Percentiles rank a stretch among this genome's conserved stretches.
Evolutionary conservation across 306 rosid genomes (phyloP).

Genomic region (Corylus avellana): DNA sequence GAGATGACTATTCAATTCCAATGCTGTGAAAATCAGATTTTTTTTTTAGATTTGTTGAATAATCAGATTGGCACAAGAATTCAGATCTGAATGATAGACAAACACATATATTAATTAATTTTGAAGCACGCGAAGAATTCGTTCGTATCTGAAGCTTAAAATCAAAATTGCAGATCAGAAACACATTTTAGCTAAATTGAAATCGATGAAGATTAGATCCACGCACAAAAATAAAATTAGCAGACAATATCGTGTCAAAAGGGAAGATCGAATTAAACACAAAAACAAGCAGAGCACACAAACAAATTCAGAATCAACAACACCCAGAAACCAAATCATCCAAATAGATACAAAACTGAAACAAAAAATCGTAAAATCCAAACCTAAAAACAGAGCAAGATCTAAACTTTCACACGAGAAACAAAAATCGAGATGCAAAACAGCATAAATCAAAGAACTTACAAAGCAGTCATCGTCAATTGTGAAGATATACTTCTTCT

Average conservation of each 20-base stretch:
- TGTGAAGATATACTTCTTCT: constrained; percentile 88
- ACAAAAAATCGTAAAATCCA: not conserved
- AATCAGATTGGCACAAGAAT: not conserved
- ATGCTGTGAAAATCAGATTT: not conserved
- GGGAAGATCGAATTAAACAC: not conserved
- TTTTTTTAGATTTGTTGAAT: not conserved
- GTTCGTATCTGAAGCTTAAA: not conserved
- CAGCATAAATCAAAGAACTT: constrained; percentile 23
- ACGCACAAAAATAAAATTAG: not conserved
- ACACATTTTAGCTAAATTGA: not conserved
- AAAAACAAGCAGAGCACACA: not conserved
- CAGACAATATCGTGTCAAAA: not conserved
- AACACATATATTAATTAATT: not conserved
- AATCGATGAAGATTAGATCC: not conserved
- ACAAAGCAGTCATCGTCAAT: constrained; percentile 95
- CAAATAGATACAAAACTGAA: not conserved
- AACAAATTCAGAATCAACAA: not conserved
- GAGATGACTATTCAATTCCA: not conserved
- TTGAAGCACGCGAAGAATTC: not conserved
- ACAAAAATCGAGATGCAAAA: not conserved
- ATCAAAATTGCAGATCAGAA: not conserved
- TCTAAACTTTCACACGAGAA: not conserved
- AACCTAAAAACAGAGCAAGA: not conserved
- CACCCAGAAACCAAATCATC: not conserved
- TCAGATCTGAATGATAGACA: not conserved